Conservation (phyloP, 441 rosid genomes). For the Flueggea neowawraea region DNA sequence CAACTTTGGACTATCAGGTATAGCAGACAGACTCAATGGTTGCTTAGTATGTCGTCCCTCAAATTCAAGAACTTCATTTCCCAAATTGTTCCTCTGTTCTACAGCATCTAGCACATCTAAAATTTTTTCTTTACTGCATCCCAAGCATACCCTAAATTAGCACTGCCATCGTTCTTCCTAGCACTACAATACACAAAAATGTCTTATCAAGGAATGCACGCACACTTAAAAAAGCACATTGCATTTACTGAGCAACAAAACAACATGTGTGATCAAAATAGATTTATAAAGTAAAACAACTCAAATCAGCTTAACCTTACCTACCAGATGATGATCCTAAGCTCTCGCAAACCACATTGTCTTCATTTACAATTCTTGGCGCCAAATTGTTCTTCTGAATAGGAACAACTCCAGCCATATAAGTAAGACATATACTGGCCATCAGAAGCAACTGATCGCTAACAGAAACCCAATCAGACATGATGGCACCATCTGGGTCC, state of each 20-base stretch:
- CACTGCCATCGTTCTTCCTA: slow-evolving; percentile 36
- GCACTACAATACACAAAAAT: slow-evolving; percentile 19
- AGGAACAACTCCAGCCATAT: slow-evolving; percentile 84
- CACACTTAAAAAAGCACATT: no score
- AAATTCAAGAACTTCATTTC: slow-evolving; percentile 36
- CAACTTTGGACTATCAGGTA: slow-evolving; percentile 67
- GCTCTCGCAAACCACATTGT: slow-evolving; percentile 29
- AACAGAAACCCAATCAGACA: slow-evolving; percentile 50
- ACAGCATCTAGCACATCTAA: slow-evolving; percentile 57
- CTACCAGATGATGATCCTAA: slow-evolving; percentile 68
- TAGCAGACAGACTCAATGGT: slow-evolving; percentile 62
- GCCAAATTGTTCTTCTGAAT: slow-evolving; percentile 32
- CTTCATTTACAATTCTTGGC: slow-evolving; percentile 23
- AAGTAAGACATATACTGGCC: slow-evolving; percentile 74
- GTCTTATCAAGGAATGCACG: no score
- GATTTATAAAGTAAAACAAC: slow-evolving; percentile 3
- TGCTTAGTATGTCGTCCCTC: slow-evolving; percentile 42
- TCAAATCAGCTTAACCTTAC: slow-evolving; percentile 70
- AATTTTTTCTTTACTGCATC: slow-evolving; percentile 61
- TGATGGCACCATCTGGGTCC: slow-evolving; percentile 44
- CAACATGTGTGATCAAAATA: background rate
- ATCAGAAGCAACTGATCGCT: slow-evolving; percentile 73
- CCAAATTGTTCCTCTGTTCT: slow-evolving; percentile 37
- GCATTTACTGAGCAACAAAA: slow-evolving; percentile 11
- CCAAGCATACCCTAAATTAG: slow-evolving; percentile 46